Conservation (phyloP, 148 eudicot species). For the Chenopodium formosanum region DNA sequence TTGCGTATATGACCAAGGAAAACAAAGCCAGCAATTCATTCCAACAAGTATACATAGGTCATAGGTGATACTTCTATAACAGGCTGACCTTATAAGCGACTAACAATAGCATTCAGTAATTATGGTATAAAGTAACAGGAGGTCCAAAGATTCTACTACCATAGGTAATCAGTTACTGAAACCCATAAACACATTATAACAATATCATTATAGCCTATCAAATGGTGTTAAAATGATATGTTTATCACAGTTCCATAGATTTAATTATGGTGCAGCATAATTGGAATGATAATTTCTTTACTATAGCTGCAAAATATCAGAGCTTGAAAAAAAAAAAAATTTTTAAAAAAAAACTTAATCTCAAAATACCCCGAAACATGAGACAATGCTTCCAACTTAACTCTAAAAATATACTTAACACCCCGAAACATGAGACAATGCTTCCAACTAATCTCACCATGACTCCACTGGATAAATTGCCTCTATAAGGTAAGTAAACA, state of each 20-base stretch:
- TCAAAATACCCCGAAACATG: background rate
- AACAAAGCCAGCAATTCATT: background rate
- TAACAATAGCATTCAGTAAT: background rate
- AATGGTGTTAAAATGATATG: background rate
- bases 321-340: too few species aligned
- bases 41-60: background rate
- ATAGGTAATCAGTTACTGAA: background rate
- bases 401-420: background rate
- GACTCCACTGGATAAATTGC: background rate
- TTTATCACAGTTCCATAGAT: background rate
- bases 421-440: background rate
- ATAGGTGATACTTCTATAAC: background rate
- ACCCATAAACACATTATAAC: background rate
- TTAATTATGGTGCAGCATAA: background rate
- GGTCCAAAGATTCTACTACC: background rate
- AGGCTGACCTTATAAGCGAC: background rate
- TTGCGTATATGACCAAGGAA: background rate
- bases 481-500: background rate
- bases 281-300: background rate
- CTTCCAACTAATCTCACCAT: background rate
- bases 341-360: background rate
- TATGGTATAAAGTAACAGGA: background rate
- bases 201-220: background rate
- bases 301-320: background rate
- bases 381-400: background rate